These are phyloP conservation scores for Erythrobasidium yunnanense DNA, from an alignment of 768 basidiomycete species.

Conservation along the genomic window DNA sequence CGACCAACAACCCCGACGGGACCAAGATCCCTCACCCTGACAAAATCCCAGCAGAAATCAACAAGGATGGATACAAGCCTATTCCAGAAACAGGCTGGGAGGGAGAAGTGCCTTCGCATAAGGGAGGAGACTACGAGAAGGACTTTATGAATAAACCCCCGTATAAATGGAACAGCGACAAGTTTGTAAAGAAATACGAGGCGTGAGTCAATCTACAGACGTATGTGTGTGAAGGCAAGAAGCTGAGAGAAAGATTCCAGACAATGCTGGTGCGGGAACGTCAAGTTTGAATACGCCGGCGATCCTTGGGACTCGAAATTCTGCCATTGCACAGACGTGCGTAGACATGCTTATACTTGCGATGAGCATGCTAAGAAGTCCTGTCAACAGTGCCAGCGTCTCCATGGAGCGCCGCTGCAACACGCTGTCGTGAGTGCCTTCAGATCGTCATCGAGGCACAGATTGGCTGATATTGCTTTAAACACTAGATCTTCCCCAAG, in stretches of 20 bases:
- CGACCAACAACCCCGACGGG: neutral
- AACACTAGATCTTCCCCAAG: constrained; percentile 21
- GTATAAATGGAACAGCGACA: constrained; percentile 21
- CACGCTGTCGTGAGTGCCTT: constrained; percentile 19
- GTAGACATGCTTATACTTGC: neutral
- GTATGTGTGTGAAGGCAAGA: neutral
- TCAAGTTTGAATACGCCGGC: constrained; percentile 13
- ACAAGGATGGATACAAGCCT: constrained; percentile 12
- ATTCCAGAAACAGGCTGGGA: constrained; percentile 20
- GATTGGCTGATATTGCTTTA: neutral
- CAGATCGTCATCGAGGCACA: neutral
- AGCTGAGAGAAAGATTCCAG: neutral
- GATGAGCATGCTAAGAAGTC: neutral
- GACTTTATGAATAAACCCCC: constrained; percentile 25
- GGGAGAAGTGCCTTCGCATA: constrained; percentile 15
- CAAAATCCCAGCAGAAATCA: neutral
- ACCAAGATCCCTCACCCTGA: constrained; percentile 7
- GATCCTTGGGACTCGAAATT: constrained; percentile 25
- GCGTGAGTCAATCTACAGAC: neutral
- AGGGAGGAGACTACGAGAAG: constrained; percentile 22
- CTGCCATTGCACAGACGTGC: constrained; percentile 24
- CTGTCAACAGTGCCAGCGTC: constrained; percentile 5
- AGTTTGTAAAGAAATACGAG: constrained; percentile 10
- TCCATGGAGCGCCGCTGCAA: constrained; percentile 24
- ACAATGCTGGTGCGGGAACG: constrained; percentile 25